Evolutionary conservation across 345 rosid genomes (phyloP).

Genomic region (Citrus trifoliata): DNA sequence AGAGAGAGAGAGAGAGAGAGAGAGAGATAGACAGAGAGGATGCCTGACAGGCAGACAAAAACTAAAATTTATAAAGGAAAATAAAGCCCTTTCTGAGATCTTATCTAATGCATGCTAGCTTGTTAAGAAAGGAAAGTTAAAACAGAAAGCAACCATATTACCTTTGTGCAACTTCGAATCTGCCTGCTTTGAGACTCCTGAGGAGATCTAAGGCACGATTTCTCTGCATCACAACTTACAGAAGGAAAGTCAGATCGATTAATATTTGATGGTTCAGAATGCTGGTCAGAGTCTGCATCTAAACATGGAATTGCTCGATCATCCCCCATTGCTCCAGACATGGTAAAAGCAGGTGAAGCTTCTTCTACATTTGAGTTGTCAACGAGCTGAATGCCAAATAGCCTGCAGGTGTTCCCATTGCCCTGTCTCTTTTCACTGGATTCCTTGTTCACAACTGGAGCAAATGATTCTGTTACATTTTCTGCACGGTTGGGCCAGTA

Average conservation of each 20-base stretch:
- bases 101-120: background rate
- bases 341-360: constrained; percentile 40
- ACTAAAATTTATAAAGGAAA: no score
- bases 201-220: constrained; percentile 74
- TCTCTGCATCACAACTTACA: constrained; percentile 75
- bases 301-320: constrained; percentile 46
- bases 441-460: constrained; percentile 56
- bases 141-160: constrained; percentile 14
- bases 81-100: background rate
- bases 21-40: background rate
- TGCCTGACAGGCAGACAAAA: background rate
- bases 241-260: constrained; percentile 59
- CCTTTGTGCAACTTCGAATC: constrained; percentile 96
- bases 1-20: background rate
- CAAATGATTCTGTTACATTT: constrained; percentile 55
- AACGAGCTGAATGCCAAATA: constrained; percentile 83
- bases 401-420: constrained; percentile 65
- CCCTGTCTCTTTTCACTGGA: constrained; percentile 55
- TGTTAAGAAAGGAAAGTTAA: background rate
- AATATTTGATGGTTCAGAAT: constrained; percentile 66
- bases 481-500: constrained; percentile 55
- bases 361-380: constrained; percentile 61
- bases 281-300: constrained; percentile 69
- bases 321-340: constrained; percentile 38
- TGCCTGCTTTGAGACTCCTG: constrained; percentile 88